These are phyloP conservation scores for Pythium scleroteichum DNA, from an alignment of 352 stramenopile genomes.

Conservation along the genomic window DNA sequence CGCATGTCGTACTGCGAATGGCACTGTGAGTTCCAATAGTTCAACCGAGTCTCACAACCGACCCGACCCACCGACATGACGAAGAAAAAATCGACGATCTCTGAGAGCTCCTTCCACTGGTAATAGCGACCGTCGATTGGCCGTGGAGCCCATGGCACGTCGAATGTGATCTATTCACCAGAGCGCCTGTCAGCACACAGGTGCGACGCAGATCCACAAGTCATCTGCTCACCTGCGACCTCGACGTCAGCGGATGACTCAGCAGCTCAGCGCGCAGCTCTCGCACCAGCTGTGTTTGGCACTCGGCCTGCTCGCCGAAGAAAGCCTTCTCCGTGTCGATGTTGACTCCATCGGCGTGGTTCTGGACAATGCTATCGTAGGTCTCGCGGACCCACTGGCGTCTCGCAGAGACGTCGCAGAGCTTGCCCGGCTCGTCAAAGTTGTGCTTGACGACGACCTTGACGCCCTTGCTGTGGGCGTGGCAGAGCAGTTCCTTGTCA, in stretches of 20 bases:
- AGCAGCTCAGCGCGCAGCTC: slow-evolving; percentile 66
- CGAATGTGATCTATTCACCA: slow-evolving; percentile 67
- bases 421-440: slow-evolving; percentile 62
- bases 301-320: slow-evolving; percentile 41
- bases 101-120: slow-evolving; percentile 68
- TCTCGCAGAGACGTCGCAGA: slow-evolving; percentile 55
- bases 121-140: slow-evolving; percentile 86
- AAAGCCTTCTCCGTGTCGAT: slow-evolving; percentile 82
- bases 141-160: slow-evolving; percentile 76
- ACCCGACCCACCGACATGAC: slow-evolving; percentile 78
- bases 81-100: slow-evolving; percentile 82
- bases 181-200: too few species aligned
- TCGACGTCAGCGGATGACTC: slow-evolving; percentile 49
- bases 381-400: slow-evolving; percentile 59
- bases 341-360: slow-evolving; percentile 81
- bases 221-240: slow-evolving; percentile 51
- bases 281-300: slow-evolving; percentile 51
- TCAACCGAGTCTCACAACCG: background rate
- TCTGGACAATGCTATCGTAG: slow-evolving; percentile 61
- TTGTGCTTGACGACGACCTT: slow-evolving; percentile 84
- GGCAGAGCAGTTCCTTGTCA: slow-evolving; percentile 79
- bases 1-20: slow-evolving; percentile 86
- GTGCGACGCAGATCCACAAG: too few species aligned
- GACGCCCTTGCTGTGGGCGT: slow-evolving; percentile 74
- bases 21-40: background rate